phyloP scores from a whole-genome alignment of 2,329 filamentous ascomycete genomes.

The Aureobasidium namibiae region DNA sequence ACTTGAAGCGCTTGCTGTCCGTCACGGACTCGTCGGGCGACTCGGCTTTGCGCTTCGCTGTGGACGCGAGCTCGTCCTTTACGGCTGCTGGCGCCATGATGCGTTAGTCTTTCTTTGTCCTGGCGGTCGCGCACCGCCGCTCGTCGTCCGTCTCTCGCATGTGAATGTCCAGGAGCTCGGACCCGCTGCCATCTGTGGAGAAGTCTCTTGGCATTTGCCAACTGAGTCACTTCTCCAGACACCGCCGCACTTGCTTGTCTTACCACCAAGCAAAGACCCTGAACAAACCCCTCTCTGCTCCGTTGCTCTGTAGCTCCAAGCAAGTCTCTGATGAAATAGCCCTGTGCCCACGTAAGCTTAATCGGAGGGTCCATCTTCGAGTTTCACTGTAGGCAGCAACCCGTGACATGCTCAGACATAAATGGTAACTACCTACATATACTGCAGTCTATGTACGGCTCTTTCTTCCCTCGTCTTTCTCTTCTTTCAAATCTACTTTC shows the following conservation, averaged over 20 bases:
- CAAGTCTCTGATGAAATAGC: no score
- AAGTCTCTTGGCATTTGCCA: background rate
- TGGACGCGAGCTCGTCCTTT: constrained; percentile 26
- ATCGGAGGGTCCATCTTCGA: background rate
- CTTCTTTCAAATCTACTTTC: background rate
- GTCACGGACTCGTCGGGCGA: constrained; percentile 49
- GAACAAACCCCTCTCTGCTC: background rate
- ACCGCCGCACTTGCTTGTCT: background rate
- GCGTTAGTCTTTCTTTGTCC: background rate
- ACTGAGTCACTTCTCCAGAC: background rate
- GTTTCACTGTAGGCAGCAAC: background rate
- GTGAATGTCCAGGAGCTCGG: background rate
- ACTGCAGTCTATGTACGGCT: background rate
- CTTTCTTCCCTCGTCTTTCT: background rate
- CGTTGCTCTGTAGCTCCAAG: background rate
- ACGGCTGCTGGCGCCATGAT: constrained; percentile 12
- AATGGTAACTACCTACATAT: background rate
- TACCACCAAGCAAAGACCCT: background rate
- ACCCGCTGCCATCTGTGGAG: background rate
- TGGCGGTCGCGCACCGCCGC: background rate
- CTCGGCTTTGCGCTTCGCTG: constrained; percentile 65
- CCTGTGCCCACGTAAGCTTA: no score
- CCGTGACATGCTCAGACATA: background rate
- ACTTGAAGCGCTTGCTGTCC: constrained; percentile 57
- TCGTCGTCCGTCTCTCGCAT: background rate